A percentile compares a stretch with the other conserved stretches of the same genome.
phyloP scores from a whole-genome alignment of 176 grass and related monocot species.

The Hordeum marinum region DNA sequence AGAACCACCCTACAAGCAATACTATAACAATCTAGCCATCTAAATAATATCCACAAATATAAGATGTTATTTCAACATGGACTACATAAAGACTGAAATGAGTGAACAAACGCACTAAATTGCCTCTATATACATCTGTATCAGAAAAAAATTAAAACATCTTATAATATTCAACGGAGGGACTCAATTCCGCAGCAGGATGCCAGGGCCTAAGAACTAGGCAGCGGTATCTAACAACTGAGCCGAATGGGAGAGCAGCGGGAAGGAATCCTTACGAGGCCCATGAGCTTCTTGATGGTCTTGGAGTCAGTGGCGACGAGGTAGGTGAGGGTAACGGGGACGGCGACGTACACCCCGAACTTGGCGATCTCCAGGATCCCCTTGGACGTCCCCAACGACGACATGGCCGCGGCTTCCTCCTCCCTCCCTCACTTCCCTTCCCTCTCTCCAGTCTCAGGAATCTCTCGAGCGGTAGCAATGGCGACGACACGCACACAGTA shows the following conservation, averaged over 20 bases:
- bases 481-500: neutral
- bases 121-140: too few relatives aligned
- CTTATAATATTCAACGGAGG: too few relatives aligned
- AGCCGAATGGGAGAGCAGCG: neutral
- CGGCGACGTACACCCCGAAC: slow-evolving; percentile 74
- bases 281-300: slow-evolving; percentile 89
- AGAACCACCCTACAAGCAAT: neutral
- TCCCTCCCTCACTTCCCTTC: neutral
- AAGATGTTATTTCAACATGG: too few relatives aligned
- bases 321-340: slow-evolving; percentile 79
- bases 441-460: neutral
- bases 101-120: too few relatives aligned
- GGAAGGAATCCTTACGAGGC: slow-evolving; percentile 39
- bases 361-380: slow-evolving; percentile 87
- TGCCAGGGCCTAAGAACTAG: neutral
- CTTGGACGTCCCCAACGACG: slow-evolving; percentile 70
- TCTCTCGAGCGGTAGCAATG: neutral
- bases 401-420: slow-evolving; percentile 44
- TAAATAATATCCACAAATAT: too few relatives aligned
- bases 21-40: neutral
- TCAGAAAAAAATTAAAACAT: too few relatives aligned
- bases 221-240: neutral
- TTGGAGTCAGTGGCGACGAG: slow-evolving; percentile 81
- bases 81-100: too few relatives aligned
- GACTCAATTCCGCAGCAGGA: neutral